Percentiles rank a stretch among this genome's conserved stretches.
These are phyloP conservation scores for Penicillium paneum DNA, from an alignment of 2,329 filamentous ascomycete genomes.

Conservation along the genomic window DNA sequence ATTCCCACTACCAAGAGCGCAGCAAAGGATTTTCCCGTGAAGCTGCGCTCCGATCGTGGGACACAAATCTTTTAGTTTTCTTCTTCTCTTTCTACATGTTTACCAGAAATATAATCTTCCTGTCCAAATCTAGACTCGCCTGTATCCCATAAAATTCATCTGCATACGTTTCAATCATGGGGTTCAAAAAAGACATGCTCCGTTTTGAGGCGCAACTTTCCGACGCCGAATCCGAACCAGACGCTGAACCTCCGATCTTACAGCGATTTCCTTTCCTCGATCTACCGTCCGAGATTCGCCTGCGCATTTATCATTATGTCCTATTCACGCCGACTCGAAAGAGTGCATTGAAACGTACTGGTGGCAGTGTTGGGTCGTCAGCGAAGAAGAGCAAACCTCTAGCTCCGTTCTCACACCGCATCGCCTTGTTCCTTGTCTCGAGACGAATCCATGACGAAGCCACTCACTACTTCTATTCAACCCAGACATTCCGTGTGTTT, in stretches of 20 bases:
- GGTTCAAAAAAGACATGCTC: slow-evolving; percentile 17
- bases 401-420: slow-evolving; percentile 34
- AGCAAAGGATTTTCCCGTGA: slow-evolving; percentile 45
- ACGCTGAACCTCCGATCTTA: slow-evolving; percentile 11
- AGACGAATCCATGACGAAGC: slow-evolving; percentile 51
- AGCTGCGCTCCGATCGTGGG: slow-evolving; percentile 50
- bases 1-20: slow-evolving; percentile 50
- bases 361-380: slow-evolving; percentile 38
- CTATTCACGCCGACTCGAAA: slow-evolving; percentile 40
- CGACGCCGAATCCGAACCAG: slow-evolving; percentile 20
- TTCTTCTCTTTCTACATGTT: slow-evolving; percentile 1
- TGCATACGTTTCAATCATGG: slow-evolving; percentile 17
- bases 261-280: slow-evolving; percentile 51
- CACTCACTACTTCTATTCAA: slow-evolving; percentile 50
- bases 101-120: slow-evolving; percentile 23
- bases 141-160: slow-evolving; percentile 22
- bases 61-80: slow-evolving; percentile 34
- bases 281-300: slow-evolving; percentile 52
- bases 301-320: slow-evolving; percentile 48
- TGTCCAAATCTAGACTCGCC: slow-evolving; percentile 13
- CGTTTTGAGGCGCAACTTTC: slow-evolving; percentile 15
- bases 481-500: slow-evolving; percentile 54
- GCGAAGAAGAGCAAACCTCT: slow-evolving; percentile 35
- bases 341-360: slow-evolving; percentile 25
- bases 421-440: slow-evolving; percentile 42